phyloP scores from a whole-genome alignment of 495 filamentous ascomycete genomes.

The Aspergillus wentii region DNA sequence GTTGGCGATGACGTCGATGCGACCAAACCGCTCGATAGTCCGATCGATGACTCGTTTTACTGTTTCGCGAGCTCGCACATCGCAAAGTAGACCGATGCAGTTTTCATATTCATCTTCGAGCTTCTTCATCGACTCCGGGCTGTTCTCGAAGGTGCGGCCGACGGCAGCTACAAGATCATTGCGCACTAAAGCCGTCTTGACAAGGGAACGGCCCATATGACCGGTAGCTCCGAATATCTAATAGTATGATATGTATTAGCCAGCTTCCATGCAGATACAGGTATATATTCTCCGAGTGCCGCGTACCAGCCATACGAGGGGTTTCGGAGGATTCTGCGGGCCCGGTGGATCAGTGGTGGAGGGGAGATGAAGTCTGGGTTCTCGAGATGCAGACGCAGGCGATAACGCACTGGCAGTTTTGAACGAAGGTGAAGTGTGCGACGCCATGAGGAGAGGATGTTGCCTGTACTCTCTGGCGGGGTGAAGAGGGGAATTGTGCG shows the following conservation, averaged over 20 bases:
- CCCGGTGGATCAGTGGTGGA: constrained; percentile 75
- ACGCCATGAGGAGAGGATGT: constrained; percentile 21
- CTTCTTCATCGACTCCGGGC: constrained; percentile 59
- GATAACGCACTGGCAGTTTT: constrained; percentile 14
- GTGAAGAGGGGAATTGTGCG: neutral
- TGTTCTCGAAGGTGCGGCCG: constrained; percentile 78
- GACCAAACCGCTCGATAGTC: constrained; percentile 69
- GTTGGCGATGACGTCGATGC: constrained; percentile 86
- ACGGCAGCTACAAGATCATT: constrained; percentile 87
- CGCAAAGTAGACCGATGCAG: constrained; percentile 78
- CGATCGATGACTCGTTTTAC: constrained; percentile 65
- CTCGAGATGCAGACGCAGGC: constrained; percentile 25
- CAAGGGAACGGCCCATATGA: constrained; percentile 89
- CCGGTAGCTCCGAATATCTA: constrained; percentile 93
- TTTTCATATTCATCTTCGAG: constrained; percentile 50
- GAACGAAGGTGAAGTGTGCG: constrained; percentile 26
- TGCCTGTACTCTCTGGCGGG: neutral
- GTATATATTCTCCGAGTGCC: constrained; percentile 1
- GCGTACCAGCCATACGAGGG: constrained; percentile 77
- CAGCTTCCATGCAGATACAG: neutral
- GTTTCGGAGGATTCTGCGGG: constrained; percentile 65
- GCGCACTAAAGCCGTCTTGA: constrained; percentile 71
- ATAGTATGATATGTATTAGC: neutral
- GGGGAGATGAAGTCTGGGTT: constrained; percentile 56
- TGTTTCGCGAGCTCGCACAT: constrained; percentile 78